Base-by-base conservation (phyloP, 108 stramenopile species). In the Fragilariopsis cylindrus region DNA sequence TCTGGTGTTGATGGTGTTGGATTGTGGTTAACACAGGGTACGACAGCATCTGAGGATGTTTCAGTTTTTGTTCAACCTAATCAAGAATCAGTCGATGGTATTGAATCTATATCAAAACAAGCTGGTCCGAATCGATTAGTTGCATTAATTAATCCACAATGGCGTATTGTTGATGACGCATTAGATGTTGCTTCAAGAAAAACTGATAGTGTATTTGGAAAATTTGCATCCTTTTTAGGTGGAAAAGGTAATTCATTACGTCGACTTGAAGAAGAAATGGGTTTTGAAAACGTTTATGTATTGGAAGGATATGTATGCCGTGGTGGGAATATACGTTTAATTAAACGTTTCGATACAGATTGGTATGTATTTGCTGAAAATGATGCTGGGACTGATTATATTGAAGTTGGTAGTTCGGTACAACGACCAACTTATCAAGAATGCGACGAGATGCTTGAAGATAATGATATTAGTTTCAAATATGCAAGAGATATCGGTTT, bases 1-100 rank as follows among this genome's bases (percentile, higher is more conserved):
- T 82, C 81, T 46, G 95, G 95, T 21, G 95, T 96, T 4, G 95
- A 96, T 82, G 95, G 95, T 11, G 77, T 93, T n/a, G 91, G 93
- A 15, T 70, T 93, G 41, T 79, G 86, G 67, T 80, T 91, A 49
- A 87, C 90, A 19, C 84, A 92, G 58, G 82, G 86, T 6, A 78
- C 82, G 2, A 16, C 88, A 8, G 73, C 82, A 21, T 45, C 77
- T 5, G 70, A 76, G 66, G 93, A 94, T 70, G 82, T 90, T 54
- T 80, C 80, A 44, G 74, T 81, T n/a, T 94, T 92, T 62, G 87
- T 94, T 2, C 95, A 96, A 73, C 95, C 95, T 1, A 83, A 70
- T 5, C 92, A 92, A 70, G 95, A 96, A 70, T 82, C 81, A 2
- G 77, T 91, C 2, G 86, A 86, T 45, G 81, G 76, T 11, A 87